Percentiles rank a stretch among this genome's conserved stretches.
Evolutionary conservation across 2,329 filamentous ascomycete genomes (phyloP).

Genomic region (Stagonosporopsis cucurbitacearum): DNA sequence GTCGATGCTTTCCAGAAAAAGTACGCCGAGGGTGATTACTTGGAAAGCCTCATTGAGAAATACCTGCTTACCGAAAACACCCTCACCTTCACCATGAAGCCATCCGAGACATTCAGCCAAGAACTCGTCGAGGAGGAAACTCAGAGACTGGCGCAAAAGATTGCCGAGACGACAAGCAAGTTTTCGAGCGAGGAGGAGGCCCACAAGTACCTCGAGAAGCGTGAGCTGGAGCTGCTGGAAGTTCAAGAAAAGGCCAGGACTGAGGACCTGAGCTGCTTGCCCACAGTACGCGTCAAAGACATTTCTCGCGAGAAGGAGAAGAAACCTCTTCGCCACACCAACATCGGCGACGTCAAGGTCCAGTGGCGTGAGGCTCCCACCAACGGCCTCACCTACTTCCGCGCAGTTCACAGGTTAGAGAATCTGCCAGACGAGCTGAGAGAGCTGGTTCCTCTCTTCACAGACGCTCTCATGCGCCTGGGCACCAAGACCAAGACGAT

Average conservation of each 20-base stretch:
- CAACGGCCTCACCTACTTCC: constrained; percentile 95
- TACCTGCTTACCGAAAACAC: constrained; percentile 88
- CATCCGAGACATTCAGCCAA: constrained; percentile 75
- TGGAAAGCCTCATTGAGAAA: constrained; percentile 85
- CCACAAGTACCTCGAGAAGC: constrained; percentile 72
- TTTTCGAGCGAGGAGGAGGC: constrained; percentile 76
- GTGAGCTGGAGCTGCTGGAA: constrained; percentile 79
- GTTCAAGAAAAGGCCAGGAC: constrained; percentile 85
- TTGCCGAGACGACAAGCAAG: constrained; percentile 70
- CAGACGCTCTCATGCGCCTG: constrained; percentile 89
- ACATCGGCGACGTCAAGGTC: constrained; percentile 69
- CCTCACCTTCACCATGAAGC: constrained; percentile 92
- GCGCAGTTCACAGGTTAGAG: constrained; percentile 80
- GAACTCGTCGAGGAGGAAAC: constrained; percentile 80
- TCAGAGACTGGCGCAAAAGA: constrained; percentile 74
- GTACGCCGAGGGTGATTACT: constrained; percentile 76
- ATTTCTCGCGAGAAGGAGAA: constrained; percentile 81
- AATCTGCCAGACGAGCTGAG: constrained; percentile 84
- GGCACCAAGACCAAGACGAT: constrained; percentile 87
- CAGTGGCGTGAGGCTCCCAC: constrained; percentile 94
- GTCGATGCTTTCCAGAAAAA: constrained; percentile 80
- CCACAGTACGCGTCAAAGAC: constrained; percentile 85
- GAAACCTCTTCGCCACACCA: constrained; percentile 67
- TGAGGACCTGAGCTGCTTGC: constrained; percentile 85
- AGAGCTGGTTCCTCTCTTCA: constrained; percentile 85